Conservation (phyloP, 257 asterid genomes). For the Solanum verrucosum region DNA sequence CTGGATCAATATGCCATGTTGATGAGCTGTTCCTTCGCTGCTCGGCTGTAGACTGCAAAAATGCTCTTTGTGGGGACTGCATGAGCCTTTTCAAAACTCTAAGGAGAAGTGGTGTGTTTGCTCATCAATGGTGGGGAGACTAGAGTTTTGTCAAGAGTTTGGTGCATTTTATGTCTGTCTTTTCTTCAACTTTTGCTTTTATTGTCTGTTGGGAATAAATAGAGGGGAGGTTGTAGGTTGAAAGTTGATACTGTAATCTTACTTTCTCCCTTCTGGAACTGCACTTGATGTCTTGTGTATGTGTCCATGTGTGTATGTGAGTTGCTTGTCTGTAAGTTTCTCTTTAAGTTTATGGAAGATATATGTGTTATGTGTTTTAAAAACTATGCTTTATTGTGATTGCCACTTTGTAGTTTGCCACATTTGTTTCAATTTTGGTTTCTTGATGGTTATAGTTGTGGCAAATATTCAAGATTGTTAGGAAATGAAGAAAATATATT, state of each 20-base stretch:
- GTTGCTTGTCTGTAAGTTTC: not conserved
- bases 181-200: not conserved
- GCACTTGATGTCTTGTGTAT: not conserved
- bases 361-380: not conserved
- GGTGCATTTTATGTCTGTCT: not conserved
- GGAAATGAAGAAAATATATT: not conserved
- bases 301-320: not conserved
- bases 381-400: not conserved
- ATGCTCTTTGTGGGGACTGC: conserved; percentile 35
- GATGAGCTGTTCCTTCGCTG: conserved; percentile 72
- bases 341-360: not conserved
- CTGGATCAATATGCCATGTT: conserved; percentile 59
- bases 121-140: conserved; percentile 57
- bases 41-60: conserved; percentile 26
- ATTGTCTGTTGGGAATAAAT: conserved; percentile 11
- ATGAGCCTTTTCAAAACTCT: conserved; percentile 35
- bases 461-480: not conserved
- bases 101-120: conserved; percentile 70
- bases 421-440: not conserved
- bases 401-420: not conserved
- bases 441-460: not conserved
- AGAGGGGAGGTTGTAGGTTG: conserved; percentile 15
- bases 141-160: conserved; percentile 11
- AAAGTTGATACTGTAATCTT: not conserved
- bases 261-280: conserved; percentile 2